Evolutionary conservation across 208 protist genomes (phyloP), one percentile per base, ranked within the genome.

Genomic region (Wallacemonas sp.): DNA sequence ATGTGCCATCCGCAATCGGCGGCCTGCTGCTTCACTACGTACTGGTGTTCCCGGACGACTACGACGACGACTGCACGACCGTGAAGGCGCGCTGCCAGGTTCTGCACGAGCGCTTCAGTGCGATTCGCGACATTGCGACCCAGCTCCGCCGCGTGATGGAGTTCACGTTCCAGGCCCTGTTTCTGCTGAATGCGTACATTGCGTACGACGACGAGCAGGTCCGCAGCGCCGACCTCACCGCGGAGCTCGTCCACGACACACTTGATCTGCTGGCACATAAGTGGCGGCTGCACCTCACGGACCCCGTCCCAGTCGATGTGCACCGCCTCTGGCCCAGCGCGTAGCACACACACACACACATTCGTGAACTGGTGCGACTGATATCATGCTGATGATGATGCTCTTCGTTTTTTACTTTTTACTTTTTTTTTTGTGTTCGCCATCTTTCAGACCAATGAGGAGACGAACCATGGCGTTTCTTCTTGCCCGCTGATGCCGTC

Each of bases 21-120:
- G 90, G 82, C 0, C 65, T 96, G 55, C 72, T 96, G 55, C 77
- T 93, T 43, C 87, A 93, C 70, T 96, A 93, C 76, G 87, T 96
- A 3, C 76, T 96, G 55, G 85, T 92, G 47, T 93, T 92, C 67
- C 87, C 90, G 8, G 65, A 72, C 19, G 85, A 96, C 61, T 96
- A 93, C 64, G 85, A 93, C 63, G 66, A 63, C 24, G 76, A 85
- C 73, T 76, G 80, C 75, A 65, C 67, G 26, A 93, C 85, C 9
- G 68, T 72, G 21, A 48, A 89, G 70, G 70, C 86, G 41, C 79
- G 90, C 46, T 78, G 79, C 52, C 73, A 76, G 12, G 74, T 89
- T 60, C 67, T 96, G 17, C 76, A 85, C 65, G 58, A 60, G 26
- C 83, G 83, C 61, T 96, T 96, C 71, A 74, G 72, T 27, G 71